Conservation (phyloP, 2,329 filamentous ascomycete genomes). For the Tolypocladium album region DNA sequence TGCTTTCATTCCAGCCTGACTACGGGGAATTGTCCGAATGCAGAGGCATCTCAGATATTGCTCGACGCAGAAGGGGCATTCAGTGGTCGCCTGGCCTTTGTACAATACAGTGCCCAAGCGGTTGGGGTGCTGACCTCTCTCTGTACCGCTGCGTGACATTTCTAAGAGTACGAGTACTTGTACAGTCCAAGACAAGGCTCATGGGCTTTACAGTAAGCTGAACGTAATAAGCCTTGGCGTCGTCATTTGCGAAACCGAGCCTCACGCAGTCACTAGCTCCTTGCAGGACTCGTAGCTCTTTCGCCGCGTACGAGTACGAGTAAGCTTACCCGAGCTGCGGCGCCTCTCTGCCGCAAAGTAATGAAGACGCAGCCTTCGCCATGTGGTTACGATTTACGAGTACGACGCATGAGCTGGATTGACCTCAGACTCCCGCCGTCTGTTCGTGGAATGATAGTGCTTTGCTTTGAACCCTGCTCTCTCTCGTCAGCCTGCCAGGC, state of each 20-base stretch:
- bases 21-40: background rate
- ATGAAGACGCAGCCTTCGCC: background rate
- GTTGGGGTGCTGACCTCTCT: too few relatives aligned
- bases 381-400: background rate
- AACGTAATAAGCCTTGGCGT: background rate
- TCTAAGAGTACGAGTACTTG: too few relatives aligned
- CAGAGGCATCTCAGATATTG: background rate
- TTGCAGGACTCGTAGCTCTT: background rate
- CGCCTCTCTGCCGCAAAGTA: background rate
- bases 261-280: background rate
- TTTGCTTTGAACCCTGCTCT: background rate
- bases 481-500: background rate
- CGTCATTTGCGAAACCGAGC: background rate
- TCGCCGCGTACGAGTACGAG: too few relatives aligned
- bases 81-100: background rate
- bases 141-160: too few relatives aligned
- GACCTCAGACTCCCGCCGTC: background rate
- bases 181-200: background rate
- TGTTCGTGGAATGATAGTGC: background rate
- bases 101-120: background rate
- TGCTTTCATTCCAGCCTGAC: background rate
- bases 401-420: background rate
- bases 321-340: too few relatives aligned
- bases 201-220: background rate
- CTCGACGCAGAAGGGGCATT: background rate